Evolutionary conservation across 1,139 yeast genomes (phyloP), one percentile per base, ranked within the genome.

Genomic region (Kurtzmaniella quercitrusa): DNA sequence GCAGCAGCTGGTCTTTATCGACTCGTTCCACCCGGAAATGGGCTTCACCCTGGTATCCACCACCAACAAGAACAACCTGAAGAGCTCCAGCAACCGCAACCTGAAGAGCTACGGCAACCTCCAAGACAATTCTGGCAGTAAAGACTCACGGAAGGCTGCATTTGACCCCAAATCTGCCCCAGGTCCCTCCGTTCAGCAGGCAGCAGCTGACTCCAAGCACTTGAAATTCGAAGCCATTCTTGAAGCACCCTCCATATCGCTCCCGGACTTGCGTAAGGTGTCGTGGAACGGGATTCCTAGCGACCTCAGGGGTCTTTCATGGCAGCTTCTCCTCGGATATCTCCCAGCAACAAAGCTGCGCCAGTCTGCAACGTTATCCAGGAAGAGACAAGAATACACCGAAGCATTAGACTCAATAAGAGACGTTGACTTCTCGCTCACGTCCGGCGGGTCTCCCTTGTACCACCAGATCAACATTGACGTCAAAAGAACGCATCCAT

Each of bases 401-500:
- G 94, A 86, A 47, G 95, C 96, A 1, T 62, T 77, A 34, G 69
- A 66, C 36, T 60, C 57, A 17, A 57, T 62, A 12, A 49, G 59
- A 23, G 41, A 38, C 8, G 55, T 68, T n/a, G 82, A 80, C 44
- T 81, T 84, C 53, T 51, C 53, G 4, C 41, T 41, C 27, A 48
- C 50, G 12, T 44, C 51, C 2, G 37, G 36, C 7, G 39, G 31
- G 3, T 24, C 33, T n/a, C 82, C 82, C 41, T 80, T 95, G 51
- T 93, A 96, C 85, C 98, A 94, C 66, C 99, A 93, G 66, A 91
- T 93, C 49, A 85, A 85, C 47, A 93, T 94, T 48, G 99, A 93
- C 60, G 91, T 94, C 27, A 95, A 96, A 41, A 75, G 99, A 57
- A 93, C 99, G 0, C 89, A 90, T 55, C 98, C 98, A 1, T 81